These are phyloP conservation scores for Hypoxylon sp. DNA, from an alignment of 2,329 filamentous ascomycete genomes.

Conservation along the genomic window DNA sequence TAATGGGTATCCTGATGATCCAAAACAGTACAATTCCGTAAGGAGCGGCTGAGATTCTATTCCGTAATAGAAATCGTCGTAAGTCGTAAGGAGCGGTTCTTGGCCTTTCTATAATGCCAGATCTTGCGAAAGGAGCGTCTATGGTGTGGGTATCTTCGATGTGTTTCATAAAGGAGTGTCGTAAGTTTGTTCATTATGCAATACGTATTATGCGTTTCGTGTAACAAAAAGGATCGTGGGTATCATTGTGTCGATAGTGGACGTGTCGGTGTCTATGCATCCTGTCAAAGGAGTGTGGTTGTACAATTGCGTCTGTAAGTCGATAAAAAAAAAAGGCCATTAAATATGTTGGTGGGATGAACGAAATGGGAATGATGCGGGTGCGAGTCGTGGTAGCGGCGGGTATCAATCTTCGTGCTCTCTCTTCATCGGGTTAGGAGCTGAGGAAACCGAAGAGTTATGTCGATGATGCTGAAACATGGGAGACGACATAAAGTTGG, in stretches of 20 bases:
- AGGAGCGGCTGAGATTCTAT: conserved; percentile 51
- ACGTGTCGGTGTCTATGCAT: conserved; percentile 45
- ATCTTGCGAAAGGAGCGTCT: conserved; percentile 54
- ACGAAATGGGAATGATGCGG: conserved; percentile 24
- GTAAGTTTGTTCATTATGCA: conserved; percentile 47
- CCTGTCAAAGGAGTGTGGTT: conserved; percentile 49
- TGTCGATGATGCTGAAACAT: conserved; percentile 49
- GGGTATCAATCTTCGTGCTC: conserved; percentile 45
- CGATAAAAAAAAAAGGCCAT: conserved; percentile 37
- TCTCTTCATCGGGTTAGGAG: conserved; percentile 46
- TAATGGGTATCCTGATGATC: conserved; percentile 49
- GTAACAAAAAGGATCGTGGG: conserved; percentile 47
- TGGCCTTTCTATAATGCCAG: conserved; percentile 45
- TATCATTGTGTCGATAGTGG: conserved; percentile 48
- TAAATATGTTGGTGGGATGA: conserved; percentile 36
- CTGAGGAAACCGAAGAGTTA: conserved; percentile 47
- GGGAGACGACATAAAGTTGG: conserved; percentile 46
- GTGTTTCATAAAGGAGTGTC: conserved; percentile 51
- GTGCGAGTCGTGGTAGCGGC: conserved; percentile 1
- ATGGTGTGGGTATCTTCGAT: conserved; percentile 52
- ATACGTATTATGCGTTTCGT: conserved; percentile 43
- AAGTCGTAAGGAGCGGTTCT: conserved; percentile 47
- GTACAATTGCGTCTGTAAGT: conserved; percentile 48
- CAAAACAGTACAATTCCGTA: conserved; percentile 45
- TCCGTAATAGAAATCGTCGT: conserved; percentile 47